phyloP scores from a whole-genome alignment of 192 early-diverging fungal species.

The Coemansia sp. region DNA sequence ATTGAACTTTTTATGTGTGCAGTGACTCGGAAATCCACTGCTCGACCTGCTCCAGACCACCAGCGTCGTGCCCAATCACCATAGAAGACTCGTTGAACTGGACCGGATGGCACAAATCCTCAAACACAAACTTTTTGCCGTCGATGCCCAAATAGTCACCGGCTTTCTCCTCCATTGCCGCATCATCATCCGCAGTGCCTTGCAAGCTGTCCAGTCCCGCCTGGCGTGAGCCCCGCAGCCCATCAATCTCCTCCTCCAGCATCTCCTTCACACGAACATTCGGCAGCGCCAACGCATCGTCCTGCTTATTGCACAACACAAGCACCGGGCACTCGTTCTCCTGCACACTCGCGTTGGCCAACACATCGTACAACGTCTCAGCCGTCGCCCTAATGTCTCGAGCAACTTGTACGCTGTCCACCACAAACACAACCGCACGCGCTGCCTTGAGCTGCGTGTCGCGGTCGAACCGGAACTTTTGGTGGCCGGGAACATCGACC shows the following conservation, averaged over 20 bases:
- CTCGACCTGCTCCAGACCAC: constrained; percentile 60
- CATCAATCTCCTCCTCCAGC: constrained; percentile 77
- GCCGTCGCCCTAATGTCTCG: constrained; percentile 61
- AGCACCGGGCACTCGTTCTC: constrained; percentile 63
- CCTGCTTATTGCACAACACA: constrained; percentile 83
- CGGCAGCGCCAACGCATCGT: constrained; percentile 68
- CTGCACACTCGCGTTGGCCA: constrained; percentile 63
- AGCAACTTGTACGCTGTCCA: constrained; percentile 67
- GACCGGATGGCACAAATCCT: constrained; percentile 71
- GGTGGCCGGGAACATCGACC: constrained; percentile 89
- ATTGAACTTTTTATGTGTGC: not conserved
- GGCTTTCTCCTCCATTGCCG: constrained; percentile 59
- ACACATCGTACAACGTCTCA: constrained; percentile 80
- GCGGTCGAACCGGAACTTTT: constrained; percentile 72
- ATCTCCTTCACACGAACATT: constrained; percentile 62
- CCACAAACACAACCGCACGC: constrained; percentile 71
- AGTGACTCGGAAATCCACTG: constrained; percentile 60
- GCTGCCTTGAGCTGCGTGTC: constrained; percentile 68
- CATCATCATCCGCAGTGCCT: constrained; percentile 27
- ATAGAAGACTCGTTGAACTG: constrained; percentile 66
- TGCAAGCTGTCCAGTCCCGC: constrained; percentile 31
- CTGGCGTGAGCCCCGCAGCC: constrained; percentile 27
- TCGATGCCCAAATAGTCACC: constrained; percentile 80
- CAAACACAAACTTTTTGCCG: constrained; percentile 75
- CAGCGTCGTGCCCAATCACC: constrained; percentile 49